Evolutionary conservation across 345 rosid species (phyloP).

Genomic region (Litchi chinensis): DNA sequence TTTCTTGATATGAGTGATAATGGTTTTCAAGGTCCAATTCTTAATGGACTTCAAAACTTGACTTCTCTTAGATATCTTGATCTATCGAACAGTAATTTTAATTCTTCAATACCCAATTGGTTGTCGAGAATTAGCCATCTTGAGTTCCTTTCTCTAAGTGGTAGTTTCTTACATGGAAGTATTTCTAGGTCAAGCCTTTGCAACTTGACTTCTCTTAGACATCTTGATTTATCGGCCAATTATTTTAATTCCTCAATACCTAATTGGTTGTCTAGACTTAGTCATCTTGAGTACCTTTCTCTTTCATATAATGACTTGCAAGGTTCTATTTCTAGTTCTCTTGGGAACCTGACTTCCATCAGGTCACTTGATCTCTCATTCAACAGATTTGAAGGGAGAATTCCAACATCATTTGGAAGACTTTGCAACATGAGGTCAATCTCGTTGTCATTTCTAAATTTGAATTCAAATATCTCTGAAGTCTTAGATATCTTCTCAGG

Average conservation of each 20-base stretch:
- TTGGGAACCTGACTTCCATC: constrained; percentile 28
- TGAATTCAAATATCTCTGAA: not conserved
- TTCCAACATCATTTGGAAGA: constrained; percentile 8
- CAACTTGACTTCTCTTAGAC: no score
- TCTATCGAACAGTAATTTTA: constrained; percentile 3
- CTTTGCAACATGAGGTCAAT: not conserved
- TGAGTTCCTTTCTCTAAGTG: constrained; percentile 25
- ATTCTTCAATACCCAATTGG: constrained; percentile 26
- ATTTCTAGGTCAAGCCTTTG: no score
- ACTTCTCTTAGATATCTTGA: constrained; percentile 25
- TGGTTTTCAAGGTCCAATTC: constrained; percentile 5
- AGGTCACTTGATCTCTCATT: not conserved
- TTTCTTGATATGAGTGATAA: constrained; percentile 26
- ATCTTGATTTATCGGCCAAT: no score
- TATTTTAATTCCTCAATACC: no score
- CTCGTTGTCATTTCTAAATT: not conserved
- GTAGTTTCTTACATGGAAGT: no score
- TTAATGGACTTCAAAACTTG: constrained; percentile 16
- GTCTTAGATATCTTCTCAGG: not conserved
- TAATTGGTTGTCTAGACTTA: constrained; percentile 19
- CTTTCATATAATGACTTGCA: not conserved
- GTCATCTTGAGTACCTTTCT: constrained; percentile 24
- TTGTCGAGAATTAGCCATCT: constrained; percentile 20
- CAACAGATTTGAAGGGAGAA: not conserved
- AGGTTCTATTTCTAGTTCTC: constrained; percentile 23